Evolutionary conservation across 2,329 filamentous ascomycete species (phyloP), one percentile per base, ranked within the genome.

Genomic region (Aspergillus sp.): DNA sequence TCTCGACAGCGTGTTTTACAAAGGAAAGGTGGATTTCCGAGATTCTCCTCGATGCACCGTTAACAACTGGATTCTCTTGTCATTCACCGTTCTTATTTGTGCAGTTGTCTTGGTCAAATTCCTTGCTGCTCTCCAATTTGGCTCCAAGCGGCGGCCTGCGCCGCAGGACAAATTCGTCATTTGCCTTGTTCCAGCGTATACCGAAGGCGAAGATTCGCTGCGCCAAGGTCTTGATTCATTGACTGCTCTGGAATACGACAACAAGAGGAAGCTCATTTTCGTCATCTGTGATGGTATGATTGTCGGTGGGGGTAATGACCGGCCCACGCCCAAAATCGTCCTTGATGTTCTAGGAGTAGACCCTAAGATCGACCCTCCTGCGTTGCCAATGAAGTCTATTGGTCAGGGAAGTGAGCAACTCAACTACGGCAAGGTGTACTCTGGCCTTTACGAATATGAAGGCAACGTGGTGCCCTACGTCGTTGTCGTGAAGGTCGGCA

Each of bases 91-190:
- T 61, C 75, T 97, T 10, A 75, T 98, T 46, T 89, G 86, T 63
- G 52, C 78, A 1, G 87, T 96, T 52, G 90, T 97, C 54, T 63
- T 83, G 44, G 72, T 87, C 71, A 98, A 97, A 70, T 98, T 98
- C 73, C 67, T 98, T 62, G 84, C 93, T 45, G 93, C 93, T 10
- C 78, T 98, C 38, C 93, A 96, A 62, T 88, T 98, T 51, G 90
- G 91, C 41, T 90, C 90, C 4, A 96, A 96, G 74, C 82, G 88
- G 50, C 84, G 88, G 15, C 93, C 93, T 2, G 80, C 86, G 5
- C 86, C 90, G 33, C 93, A 97, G 68, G 93, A 98, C 70, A 98
- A 97, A 66, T 98, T 98, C 60, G 90, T 98, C 59, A 97, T 98
- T 57, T 97, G 93, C 70, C 90, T 96, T 68, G 90, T 98, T 27